Percentiles rank a stretch among this genome's conserved stretches.
These are phyloP conservation scores for Triangularia setosa DNA, from an alignment of 2,329 filamentous ascomycete genomes.

Conservation along the genomic window DNA sequence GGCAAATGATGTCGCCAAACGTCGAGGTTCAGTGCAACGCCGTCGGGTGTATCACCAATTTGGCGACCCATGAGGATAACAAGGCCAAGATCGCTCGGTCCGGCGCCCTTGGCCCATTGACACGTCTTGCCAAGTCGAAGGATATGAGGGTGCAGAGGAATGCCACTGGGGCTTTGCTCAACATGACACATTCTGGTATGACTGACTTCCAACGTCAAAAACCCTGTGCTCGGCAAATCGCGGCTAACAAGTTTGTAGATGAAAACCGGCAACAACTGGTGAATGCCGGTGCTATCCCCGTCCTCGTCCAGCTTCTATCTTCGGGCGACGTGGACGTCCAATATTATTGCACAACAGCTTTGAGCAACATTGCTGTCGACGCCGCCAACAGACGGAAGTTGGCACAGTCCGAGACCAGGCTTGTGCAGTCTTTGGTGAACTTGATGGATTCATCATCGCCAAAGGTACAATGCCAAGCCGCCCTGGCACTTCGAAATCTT, in stretches of 20 bases:
- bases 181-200: slow-evolving; percentile 98
- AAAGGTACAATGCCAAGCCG: slow-evolving; percentile 97
- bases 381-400: slow-evolving; percentile 85
- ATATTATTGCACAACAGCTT: slow-evolving; percentile 97
- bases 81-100: slow-evolving; percentile 98
- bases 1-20: slow-evolving; percentile 96
- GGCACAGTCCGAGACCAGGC: slow-evolving; percentile 81
- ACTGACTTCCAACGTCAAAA: neutral
- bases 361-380: slow-evolving; percentile 98
- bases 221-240: neutral
- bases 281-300: slow-evolving; percentile 94
- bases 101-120: slow-evolving; percentile 85
- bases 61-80: slow-evolving; percentile 98
- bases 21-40: slow-evolving; percentile 99
- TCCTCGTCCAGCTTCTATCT: slow-evolving; percentile 89
- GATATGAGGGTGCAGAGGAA: slow-evolving; percentile 99
- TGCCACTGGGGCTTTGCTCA: slow-evolving; percentile 89
- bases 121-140: slow-evolving; percentile 89
- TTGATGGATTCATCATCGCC: slow-evolving; percentile 97
- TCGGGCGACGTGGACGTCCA: slow-evolving; percentile 95
- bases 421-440: slow-evolving; percentile 90
- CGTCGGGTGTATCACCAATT: slow-evolving; percentile 96
- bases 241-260: slow-evolving; percentile 50
- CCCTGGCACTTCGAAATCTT: slow-evolving; percentile 86
- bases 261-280: slow-evolving; percentile 98